Percentiles rank a stretch among this genome's conserved stretches.
phyloP scores from a whole-genome alignment of 1,139 yeast species.

The Suhomyces bribrorum region DNA sequence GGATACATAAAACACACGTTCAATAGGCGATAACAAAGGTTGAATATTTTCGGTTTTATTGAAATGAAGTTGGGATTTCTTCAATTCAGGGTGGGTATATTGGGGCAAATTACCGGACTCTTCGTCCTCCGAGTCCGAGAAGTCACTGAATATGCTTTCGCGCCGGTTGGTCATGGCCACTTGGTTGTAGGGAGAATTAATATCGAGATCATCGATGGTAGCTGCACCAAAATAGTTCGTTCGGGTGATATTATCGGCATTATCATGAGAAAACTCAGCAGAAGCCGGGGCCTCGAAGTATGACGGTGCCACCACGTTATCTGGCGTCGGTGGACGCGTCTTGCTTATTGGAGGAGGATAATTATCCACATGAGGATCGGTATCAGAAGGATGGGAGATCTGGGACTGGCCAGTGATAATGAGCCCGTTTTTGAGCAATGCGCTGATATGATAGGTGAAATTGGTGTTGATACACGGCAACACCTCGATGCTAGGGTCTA shows the following conservation, averaged over 20 bases:
- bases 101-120: conserved; percentile 66
- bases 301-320: conserved; percentile 15
- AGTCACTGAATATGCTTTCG: conserved; percentile 7
- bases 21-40: conserved; percentile 75
- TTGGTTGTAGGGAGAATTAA: conserved; percentile 21
- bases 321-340: conserved; percentile 43
- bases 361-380: conserved; percentile 18
- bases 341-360: conserved; percentile 42
- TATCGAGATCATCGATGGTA: conserved; percentile 12
- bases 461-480: conserved; percentile 84
- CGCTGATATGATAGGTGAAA: conserved; percentile 85
- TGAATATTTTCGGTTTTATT: conserved; percentile 52
- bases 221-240: conserved; percentile 20
- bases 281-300: conserved; percentile 19
- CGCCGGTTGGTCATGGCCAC: conserved; percentile 17
- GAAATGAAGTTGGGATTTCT: conserved; percentile 72
- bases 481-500: conserved; percentile 57
- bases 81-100: conserved; percentile 77
- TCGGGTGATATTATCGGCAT: conserved; percentile 14
- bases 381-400: conserved; percentile 75
- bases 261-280: background rate
- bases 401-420: conserved; percentile 92
- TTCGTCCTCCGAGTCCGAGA: conserved; percentile 30
- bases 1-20: conserved; percentile 74
- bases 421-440: conserved; percentile 65